Conservation (phyloP, 805 yeast species). For the Candida sithepensis region DNA sequence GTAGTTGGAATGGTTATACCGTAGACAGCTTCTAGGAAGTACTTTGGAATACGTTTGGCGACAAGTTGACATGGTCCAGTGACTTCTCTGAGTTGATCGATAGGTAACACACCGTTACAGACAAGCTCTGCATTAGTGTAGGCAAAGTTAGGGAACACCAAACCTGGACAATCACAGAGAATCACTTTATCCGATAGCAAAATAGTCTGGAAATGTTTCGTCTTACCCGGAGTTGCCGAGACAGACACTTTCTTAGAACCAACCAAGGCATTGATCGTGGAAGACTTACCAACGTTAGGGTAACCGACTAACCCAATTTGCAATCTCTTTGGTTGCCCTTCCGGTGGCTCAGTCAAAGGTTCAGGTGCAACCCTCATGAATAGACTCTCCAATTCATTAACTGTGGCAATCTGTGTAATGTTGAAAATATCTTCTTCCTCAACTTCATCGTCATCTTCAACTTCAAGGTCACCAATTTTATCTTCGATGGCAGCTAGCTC, state of each 20-base stretch:
- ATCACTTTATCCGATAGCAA: slow-evolving; percentile 76
- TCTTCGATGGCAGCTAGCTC: slow-evolving; percentile 6
- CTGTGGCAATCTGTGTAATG: slow-evolving; percentile 66
- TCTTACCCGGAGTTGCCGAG: slow-evolving; percentile 97
- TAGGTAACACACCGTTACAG: slow-evolving; percentile 97
- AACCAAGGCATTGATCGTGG: slow-evolving; percentile 95
- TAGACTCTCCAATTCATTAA: slow-evolving; percentile 79
- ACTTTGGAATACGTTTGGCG: slow-evolving; percentile 85
- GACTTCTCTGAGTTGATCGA: slow-evolving; percentile 91
- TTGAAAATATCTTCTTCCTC: slow-evolving; percentile 37
- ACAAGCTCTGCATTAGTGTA: slow-evolving; percentile 95
- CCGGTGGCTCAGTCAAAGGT: slow-evolving; percentile 47
- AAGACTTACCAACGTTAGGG: slow-evolving; percentile 81
- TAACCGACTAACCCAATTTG: slow-evolving; percentile 97
- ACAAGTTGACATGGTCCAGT: slow-evolving; percentile 86
- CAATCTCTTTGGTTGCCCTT: slow-evolving; percentile 57
- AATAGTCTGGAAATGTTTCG: slow-evolving; percentile 97
- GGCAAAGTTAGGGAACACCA: slow-evolving; percentile 97
- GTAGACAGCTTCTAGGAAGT: slow-evolving; percentile 82
- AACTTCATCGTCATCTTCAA: slow-evolving; percentile 17
- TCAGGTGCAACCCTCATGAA: slow-evolving; percentile 78
- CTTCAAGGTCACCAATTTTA: slow-evolving; percentile 12
- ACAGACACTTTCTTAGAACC: slow-evolving; percentile 98
- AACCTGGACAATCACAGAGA: slow-evolving; percentile 98
- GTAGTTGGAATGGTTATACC: slow-evolving; percentile 84